Evolutionary conservation across 2,329 filamentous ascomycete genomes (phyloP), one percentile per base, ranked within the genome.

Genomic region (Pseudodiploospora longispora): DNA sequence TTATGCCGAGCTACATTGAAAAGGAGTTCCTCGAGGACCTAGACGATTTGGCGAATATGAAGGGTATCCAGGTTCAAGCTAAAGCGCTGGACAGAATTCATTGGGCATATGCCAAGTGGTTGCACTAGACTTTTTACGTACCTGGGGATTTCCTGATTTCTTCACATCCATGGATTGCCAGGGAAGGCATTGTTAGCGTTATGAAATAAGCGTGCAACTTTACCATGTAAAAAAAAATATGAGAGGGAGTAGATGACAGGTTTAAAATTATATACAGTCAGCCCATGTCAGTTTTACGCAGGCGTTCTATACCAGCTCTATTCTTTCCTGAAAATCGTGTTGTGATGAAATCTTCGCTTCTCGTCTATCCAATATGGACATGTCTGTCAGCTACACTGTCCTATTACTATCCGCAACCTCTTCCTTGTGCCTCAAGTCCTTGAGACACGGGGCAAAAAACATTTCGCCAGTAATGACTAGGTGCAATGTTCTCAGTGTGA

Each of bases 21-120:
- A 80, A 82, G 55, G 90, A 96, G 55, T 96, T 98, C 57, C 66
- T 89, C 44, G 86, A 95, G 62, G 93, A 98, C 59, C 70, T 95
- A 31, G 80, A 85, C 47, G 90, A 96, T 56, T 70, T 98, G 40
- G 80, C 87, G 19, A 89, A 95, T 59, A 81, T 91, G 51, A 83
- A 81, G 54, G 87, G 88, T 3, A 76, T 95, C 41, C 77, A 82
- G 55, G 76, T 82, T 54, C 91, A 97, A 69, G 74, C 82, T 47
- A 83, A 80, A 60, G 85, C 91, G 36, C 68, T 95, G 43, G 80
- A 90, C 55, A 76, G 93, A 47, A 88, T 97, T 53, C 76, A 87
- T 50, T 97, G 93, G 91, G 85, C 85, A 4, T 97, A 96, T 69
- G 79, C 79, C 2, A 83, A 82, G 59, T 96, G 85, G 84, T 59